phyloP scores from a whole-genome alignment of 2,329 filamentous ascomycete genomes.

The Ophiostoma ulmi region DNA sequence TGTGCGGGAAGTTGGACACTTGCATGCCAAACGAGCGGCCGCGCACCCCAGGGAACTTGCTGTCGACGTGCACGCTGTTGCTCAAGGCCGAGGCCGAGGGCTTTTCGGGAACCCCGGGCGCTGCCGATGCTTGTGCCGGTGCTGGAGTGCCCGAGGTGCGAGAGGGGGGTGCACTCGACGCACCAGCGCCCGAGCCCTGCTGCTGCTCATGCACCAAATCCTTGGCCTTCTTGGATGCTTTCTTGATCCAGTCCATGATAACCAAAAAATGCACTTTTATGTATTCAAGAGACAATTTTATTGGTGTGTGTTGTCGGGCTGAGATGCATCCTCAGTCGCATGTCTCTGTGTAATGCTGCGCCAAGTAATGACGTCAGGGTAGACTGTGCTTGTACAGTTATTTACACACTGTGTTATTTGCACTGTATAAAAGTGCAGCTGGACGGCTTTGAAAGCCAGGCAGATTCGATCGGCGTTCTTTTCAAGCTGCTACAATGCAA shows the following conservation, averaged over 20 bases:
- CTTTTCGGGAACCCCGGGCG: neutral
- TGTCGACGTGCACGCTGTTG: conserved; percentile 8
- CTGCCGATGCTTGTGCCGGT: neutral
- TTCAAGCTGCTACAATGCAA: neutral
- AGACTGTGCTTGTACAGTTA: neutral
- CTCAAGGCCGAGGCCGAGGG: neutral
- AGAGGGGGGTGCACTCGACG: neutral
- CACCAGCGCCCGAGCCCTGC: neutral
- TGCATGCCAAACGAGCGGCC: conserved; percentile 23
- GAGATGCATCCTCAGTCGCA: neutral
- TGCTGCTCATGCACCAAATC: conserved; percentile 20
- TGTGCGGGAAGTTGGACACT: conserved; percentile 26
- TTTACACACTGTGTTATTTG: neutral
- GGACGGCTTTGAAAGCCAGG: neutral
- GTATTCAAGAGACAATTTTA: neutral
- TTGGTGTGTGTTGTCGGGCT: neutral
- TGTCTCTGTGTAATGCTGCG: neutral
- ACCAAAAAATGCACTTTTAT: neutral
- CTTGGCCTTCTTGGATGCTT: conserved; percentile 21
- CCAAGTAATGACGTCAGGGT: neutral
- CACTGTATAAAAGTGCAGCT: neutral
- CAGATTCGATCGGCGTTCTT: neutral
- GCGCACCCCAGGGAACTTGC: conserved; percentile 20
- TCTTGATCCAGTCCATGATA: conserved; percentile 24
- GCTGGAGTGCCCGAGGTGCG: neutral